A percentile compares a stretch with the other conserved stretches of the same genome.
Conservation (phyloP, 2,329 filamentous ascomycete genomes). For the Podosphaera fusca region DNA sequence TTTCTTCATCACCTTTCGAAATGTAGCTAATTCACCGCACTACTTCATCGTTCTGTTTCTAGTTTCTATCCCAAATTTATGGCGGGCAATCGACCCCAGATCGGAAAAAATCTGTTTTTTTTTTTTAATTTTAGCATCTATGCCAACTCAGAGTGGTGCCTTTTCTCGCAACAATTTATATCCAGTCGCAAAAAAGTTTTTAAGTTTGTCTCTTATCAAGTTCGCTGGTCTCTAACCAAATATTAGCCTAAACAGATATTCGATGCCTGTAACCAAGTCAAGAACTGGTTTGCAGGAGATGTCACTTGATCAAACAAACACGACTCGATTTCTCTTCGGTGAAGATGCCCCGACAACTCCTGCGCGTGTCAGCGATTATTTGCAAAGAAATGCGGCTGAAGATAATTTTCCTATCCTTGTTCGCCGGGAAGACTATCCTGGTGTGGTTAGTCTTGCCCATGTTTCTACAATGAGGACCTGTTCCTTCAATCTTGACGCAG, state of each 20-base stretch:
- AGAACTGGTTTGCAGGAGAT: slow-evolving; percentile 44
- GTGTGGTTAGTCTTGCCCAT: slow-evolving; percentile 10
- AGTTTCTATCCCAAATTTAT: too few species aligned
- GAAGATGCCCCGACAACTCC: slow-evolving; percentile 37
- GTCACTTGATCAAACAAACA: slow-evolving; percentile 51
- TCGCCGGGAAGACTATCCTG: slow-evolving; percentile 27
- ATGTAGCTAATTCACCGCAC: too few species aligned
- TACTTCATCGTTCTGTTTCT: too few species aligned
- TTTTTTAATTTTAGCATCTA: too few species aligned
- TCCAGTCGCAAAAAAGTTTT: too few species aligned
- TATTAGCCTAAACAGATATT: slow-evolving; percentile 64
- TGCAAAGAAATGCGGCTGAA: slow-evolving; percentile 50
- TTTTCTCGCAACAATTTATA: too few species aligned
- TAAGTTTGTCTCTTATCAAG: slow-evolving; percentile 2
- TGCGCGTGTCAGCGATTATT: slow-evolving; percentile 40
- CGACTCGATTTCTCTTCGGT: slow-evolving; percentile 65
- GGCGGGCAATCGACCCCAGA: too few species aligned
- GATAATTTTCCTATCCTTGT: slow-evolving; percentile 75
- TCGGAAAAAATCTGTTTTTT: too few species aligned
- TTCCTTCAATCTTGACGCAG: slow-evolving; percentile 1
- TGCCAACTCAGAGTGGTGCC: too few species aligned
- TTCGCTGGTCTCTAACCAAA: slow-evolving; percentile 7
- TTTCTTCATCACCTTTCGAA: too few species aligned
- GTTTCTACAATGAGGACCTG: not conserved
- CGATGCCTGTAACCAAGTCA: slow-evolving; percentile 65